These are phyloP conservation scores for Coelastrella sp. DNA, from an alignment of 139 green algal species.

Conservation along the genomic window DNA sequence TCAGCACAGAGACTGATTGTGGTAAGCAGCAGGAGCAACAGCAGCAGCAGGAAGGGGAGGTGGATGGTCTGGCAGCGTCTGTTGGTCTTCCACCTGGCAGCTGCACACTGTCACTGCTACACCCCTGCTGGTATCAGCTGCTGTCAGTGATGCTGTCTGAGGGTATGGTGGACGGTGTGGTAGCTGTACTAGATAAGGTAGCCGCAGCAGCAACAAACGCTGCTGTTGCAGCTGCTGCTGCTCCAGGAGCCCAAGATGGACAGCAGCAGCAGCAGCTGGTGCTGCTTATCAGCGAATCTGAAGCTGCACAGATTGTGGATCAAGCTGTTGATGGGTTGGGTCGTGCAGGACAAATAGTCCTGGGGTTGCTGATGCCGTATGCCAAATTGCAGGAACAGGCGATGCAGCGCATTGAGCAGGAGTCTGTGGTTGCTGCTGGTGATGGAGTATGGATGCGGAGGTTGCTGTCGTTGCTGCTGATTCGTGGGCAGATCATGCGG, in stretches of 20 bases:
- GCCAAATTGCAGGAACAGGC: not conserved
- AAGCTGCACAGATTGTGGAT: not conserved
- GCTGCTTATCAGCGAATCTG: conserved; percentile 10
- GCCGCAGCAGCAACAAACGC: conserved; percentile 10
- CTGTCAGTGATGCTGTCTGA: not conserved
- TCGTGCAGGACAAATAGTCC: not conserved
- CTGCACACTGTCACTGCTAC: conserved; percentile 10
- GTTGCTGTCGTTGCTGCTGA: conserved; percentile 35
- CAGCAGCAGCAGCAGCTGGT: conserved; percentile 37
- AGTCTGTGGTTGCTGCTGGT: not conserved
- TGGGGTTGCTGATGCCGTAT: conserved; percentile 31
- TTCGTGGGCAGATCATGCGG: conserved; percentile 17
- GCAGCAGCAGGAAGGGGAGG: not conserved
- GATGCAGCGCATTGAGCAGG: not conserved
- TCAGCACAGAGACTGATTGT: not conserved
- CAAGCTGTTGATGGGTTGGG: not conserved
- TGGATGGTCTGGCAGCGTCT: not conserved
- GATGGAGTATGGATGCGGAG: not conserved
- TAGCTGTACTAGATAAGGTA: not conserved
- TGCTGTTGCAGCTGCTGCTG: not conserved
- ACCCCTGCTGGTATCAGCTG: conserved; percentile 30
- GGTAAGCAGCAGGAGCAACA: conserved; percentile 1
- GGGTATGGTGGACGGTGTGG: not conserved
- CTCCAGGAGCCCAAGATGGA: not conserved
- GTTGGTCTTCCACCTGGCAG: conserved; percentile 14